Evolutionary conservation across 2,329 filamentous ascomycete genomes (phyloP).

Genomic region (Tolypocladium amazonense): DNA sequence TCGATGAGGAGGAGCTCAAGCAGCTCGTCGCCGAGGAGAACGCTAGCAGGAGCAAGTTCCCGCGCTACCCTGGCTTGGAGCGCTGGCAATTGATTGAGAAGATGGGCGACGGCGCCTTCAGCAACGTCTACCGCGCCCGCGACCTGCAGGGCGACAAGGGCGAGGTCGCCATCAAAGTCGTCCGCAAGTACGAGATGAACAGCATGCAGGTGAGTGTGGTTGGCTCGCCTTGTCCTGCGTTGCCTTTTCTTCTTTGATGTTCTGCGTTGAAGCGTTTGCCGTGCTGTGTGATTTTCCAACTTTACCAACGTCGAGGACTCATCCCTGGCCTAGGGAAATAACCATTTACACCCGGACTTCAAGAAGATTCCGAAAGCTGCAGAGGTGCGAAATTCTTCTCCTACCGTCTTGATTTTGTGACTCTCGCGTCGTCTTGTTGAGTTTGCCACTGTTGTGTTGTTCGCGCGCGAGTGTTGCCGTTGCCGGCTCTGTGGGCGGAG

Average conservation of each 20-base stretch:
- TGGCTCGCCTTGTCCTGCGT: conserved; percentile 5
- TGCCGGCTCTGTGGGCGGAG: background rate
- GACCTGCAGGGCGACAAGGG: conserved; percentile 61
- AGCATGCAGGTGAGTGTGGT: conserved; percentile 81
- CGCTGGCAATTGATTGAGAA: conserved; percentile 82
- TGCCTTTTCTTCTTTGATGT: conserved; percentile 8
- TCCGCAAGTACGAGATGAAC: conserved; percentile 98
- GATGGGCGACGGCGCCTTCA: conserved; percentile 98
- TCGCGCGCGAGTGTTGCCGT: background rate
- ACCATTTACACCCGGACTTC: conserved; percentile 92
- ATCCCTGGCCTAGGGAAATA: conserved; percentile 60
- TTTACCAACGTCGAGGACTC: conserved; percentile 43
- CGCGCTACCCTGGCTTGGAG: conserved; percentile 39
- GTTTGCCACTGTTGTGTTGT: conserved; percentile 2
- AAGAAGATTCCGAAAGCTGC: conserved; percentile 90
- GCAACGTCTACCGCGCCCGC: conserved; percentile 88
- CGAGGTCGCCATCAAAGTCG: conserved; percentile 95
- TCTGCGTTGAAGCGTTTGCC: conserved; percentile 7
- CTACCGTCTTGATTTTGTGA: conserved; percentile 18
- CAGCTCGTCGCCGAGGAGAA: conserved; percentile 88
- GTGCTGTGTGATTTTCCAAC: conserved; percentile 14
- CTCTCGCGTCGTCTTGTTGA: conserved; percentile 14
- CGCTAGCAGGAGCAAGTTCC: conserved; percentile 74
- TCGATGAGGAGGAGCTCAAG: conserved; percentile 62
- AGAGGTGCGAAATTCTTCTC: conserved; percentile 67